Conservation (phyloP, 371 early-diverging fungal genomes). For the Rhizomucor pusillus region DNA sequence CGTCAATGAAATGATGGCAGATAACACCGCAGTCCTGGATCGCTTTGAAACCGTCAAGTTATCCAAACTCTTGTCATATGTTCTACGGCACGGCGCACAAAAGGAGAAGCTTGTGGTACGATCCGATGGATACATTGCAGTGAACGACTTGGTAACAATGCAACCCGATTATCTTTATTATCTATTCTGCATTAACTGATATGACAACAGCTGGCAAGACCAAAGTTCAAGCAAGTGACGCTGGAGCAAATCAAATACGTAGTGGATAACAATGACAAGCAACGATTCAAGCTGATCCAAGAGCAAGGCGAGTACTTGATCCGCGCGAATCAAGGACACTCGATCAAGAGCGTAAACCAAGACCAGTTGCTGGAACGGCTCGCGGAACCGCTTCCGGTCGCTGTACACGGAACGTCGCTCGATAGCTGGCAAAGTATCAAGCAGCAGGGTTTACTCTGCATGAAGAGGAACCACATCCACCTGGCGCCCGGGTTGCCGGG, state of each 20-base stretch:
- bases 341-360: slow-evolving; percentile 52
- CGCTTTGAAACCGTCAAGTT: slow-evolving; percentile 30
- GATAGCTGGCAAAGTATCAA: slow-evolving; percentile 61
- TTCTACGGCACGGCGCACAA: slow-evolving; percentile 83
- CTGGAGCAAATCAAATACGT: slow-evolving; percentile 54
- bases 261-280: slow-evolving; percentile 77
- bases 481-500: slow-evolving; percentile 74
- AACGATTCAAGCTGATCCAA: slow-evolving; percentile 64
- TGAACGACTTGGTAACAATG: slow-evolving; percentile 58
- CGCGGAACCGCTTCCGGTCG: slow-evolving; percentile 3
- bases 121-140: slow-evolving; percentile 68
- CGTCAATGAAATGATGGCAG: not conserved
- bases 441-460: slow-evolving; percentile 54
- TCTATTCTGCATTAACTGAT: too few relatives aligned
- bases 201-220: slow-evolving; percentile 40
- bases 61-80: slow-evolving; percentile 76
- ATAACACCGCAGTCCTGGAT: not conserved
- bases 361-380: slow-evolving; percentile 13
- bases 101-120: slow-evolving; percentile 73
- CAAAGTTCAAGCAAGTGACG: slow-evolving; percentile 54
- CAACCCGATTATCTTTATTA: too few relatives aligned
- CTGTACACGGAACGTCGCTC: slow-evolving; percentile 69
- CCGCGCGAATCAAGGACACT: slow-evolving; percentile 89
- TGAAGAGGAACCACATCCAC: slow-evolving; percentile 91
- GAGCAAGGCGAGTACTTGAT: slow-evolving; percentile 55